Evolutionary conservation across 2,329 filamentous ascomycete genomes (phyloP).

Genomic region (Ophiostoma populinum): DNA sequence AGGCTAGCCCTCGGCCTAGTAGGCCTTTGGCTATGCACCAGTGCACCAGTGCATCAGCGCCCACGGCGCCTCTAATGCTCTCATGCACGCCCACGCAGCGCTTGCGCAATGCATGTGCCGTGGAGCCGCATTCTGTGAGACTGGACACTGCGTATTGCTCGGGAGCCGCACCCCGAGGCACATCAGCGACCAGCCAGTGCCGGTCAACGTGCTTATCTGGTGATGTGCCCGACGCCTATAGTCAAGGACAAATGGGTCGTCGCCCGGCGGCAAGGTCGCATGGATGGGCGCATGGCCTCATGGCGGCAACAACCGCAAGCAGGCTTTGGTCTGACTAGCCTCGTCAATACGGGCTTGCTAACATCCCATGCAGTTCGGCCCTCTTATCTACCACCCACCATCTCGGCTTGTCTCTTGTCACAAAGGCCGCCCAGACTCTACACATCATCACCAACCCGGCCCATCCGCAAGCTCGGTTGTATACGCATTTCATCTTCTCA

Average conservation of each 20-base stretch:
- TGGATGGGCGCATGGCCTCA: not conserved
- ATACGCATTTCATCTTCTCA: not conserved
- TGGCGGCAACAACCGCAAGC: not conserved
- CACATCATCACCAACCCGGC: not conserved
- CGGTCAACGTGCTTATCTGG: not conserved
- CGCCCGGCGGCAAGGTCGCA: too few species aligned
- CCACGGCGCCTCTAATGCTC: too few species aligned
- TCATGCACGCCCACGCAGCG: too few species aligned
- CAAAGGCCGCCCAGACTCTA: too few species aligned
- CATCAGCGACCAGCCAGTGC: not conserved
- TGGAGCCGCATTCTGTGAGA: not conserved
- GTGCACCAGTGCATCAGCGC: too few species aligned
- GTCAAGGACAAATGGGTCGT: too few species aligned
- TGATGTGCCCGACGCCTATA: not conserved
- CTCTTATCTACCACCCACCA: not conserved
- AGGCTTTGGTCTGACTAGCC: too few species aligned
- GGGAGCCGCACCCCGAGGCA: not conserved
- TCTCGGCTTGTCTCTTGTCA: not conserved
- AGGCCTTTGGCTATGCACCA: too few species aligned
- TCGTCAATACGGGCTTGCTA: not conserved
- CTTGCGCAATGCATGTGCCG: constrained; percentile 1
- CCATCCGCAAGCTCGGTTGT: not conserved
- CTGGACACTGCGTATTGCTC: not conserved
- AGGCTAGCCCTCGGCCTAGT: too few species aligned
- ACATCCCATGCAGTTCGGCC: not conserved